Base-by-base conservation (phyloP, 768 basidiomycete genomes). In the Tephrocybe sp. region DNA sequence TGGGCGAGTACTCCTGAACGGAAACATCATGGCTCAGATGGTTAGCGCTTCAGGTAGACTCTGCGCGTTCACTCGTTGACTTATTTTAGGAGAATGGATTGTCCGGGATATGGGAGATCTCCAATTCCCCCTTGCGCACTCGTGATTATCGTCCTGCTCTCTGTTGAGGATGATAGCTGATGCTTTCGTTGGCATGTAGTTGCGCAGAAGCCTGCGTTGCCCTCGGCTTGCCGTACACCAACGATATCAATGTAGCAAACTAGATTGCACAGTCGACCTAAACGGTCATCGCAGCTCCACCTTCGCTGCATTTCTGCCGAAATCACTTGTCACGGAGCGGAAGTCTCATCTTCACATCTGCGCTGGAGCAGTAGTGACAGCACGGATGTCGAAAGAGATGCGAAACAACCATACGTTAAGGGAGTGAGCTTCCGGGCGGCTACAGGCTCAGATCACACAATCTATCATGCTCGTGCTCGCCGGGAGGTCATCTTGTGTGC, bases 401-500 rank as follows among this genome's bases (percentile, higher is more conserved):
- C 16, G 23, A 16, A 51, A 12, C 31, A 31, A 13, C 45, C 30
- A 19, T 17, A 22, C 14, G 30, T 50, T 34, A 32, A 31, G 10
- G 49, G 42, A 34, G 49, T 50, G 13, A 50, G 41, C 17, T 50
- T 50, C 17, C 49, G 17, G 10, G 32, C 42, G 8, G 35, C 49
- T 1, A 19, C 34, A 10, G 42, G 35, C 36, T 14, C 20, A 20
- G 16, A 48, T 19, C 2, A 1, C 14, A 50, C 20, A 17, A 20
- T 39, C 13, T 50, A 52, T 19, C 10, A 34, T 16, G 53, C 53
- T 43, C 32, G 22, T 16, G 54, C 50, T 45, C 32, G 26, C 11
- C 44, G 45, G 1, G 69, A 69, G 49, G 59, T 71, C 12, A 54
- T 66, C n/a, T 52, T 66, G 13, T 68, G 67, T 41, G 69, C 68